These are phyloP conservation scores for Microbotryomycetes sp. DNA, from an alignment of 1,284 basidiomycete species.

Conservation along the genomic window DNA sequence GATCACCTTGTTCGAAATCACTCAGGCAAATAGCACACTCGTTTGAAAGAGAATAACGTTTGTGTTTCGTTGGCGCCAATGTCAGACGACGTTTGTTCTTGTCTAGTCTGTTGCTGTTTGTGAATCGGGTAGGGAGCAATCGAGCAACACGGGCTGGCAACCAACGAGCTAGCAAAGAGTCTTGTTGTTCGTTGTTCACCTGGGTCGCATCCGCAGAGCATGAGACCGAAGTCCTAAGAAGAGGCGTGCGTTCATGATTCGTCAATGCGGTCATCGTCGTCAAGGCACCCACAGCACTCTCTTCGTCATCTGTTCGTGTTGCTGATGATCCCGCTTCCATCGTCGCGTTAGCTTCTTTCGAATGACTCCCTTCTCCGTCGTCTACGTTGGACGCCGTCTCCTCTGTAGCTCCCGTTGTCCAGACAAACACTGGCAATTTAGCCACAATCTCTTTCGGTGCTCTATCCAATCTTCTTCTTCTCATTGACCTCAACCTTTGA, in stretches of 20 bases:
- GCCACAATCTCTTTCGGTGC: constrained; percentile 71
- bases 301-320: constrained; percentile 21
- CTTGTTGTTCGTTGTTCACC: background rate
- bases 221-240: background rate
- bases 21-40: constrained; percentile 88
- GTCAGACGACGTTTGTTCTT: background rate
- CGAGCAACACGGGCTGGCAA: background rate
- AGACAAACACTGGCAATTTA: constrained; percentile 66
- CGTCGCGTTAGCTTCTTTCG: background rate
- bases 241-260: background rate
- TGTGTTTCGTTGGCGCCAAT: background rate
- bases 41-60: constrained; percentile 13
- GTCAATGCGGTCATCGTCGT: too few species aligned
- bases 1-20: constrained; percentile 73
- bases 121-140: too few species aligned
- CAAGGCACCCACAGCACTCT: constrained; percentile 10
- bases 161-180: background rate
- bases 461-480: constrained; percentile 68
- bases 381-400: constrained; percentile 43
- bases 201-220: background rate
- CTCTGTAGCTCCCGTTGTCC: constrained; percentile 63
- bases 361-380: constrained; percentile 9
- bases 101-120: background rate
- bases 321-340: constrained; percentile 29
- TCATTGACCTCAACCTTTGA: constrained; percentile 66